Conservation (phyloP, 441 rosid species). For the Brassica balearica region DNA sequence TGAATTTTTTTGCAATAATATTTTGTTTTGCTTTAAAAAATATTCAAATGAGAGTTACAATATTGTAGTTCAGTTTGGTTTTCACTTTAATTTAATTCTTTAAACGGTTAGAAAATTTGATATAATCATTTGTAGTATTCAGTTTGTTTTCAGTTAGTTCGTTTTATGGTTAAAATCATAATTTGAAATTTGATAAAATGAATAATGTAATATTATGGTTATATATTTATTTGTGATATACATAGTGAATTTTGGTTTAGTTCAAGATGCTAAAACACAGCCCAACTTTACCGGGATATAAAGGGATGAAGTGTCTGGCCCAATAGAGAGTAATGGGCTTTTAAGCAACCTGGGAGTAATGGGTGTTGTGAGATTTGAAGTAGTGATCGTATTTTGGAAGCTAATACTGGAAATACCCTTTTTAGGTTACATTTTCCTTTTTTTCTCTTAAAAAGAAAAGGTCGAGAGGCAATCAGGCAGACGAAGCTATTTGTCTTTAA, state of each 20-base stretch:
- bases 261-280: neutral
- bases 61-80: neutral
- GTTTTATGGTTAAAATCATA: neutral
- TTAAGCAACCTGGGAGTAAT: neutral
- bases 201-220: neutral
- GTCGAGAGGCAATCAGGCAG: neutral
- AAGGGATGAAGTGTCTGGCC: neutral
- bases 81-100: neutral
- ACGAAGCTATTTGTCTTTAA: neutral
- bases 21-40: too few relatives aligned
- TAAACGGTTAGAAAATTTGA: too few relatives aligned
- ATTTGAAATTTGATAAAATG: neutral
- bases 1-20: too few relatives aligned
- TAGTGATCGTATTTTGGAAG: too few relatives aligned
- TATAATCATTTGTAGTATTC: neutral
- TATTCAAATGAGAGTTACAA: neutral
- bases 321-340: neutral
- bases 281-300: neutral
- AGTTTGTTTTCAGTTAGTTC: neutral
- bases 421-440: too few relatives aligned
- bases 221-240: neutral
- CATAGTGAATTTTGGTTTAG: neutral
- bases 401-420: too few relatives aligned
- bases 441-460: neutral
- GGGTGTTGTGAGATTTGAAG: neutral